A percentile compares a stretch with the other conserved stretches of the same genome.
These are phyloP conservation scores for Aleurites moluccanus DNA, from an alignment of 441 rosid genomes.

Conservation along the genomic window DNA sequence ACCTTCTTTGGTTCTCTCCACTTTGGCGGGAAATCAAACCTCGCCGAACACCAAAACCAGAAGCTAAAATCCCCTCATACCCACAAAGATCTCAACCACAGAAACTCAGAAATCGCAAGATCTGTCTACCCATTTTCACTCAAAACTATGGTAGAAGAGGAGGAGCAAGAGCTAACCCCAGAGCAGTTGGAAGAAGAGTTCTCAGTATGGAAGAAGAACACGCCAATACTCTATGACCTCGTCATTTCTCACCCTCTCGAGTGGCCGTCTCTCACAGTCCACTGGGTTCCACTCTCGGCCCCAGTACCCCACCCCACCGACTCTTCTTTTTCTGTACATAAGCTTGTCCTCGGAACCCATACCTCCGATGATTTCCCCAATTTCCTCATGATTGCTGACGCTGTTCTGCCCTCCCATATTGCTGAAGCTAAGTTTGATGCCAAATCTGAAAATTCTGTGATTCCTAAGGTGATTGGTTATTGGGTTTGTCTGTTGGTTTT, in stretches of 20 bases:
- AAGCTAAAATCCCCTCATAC: not conserved
- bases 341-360: constrained; percentile 80
- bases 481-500: not conserved
- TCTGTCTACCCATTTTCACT: no score
- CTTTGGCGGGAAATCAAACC: constrained; percentile 41
- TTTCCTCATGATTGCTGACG: constrained; percentile 79
- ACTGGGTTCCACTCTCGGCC: constrained; percentile 70
- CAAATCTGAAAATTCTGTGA: constrained; percentile 38
- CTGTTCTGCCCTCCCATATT: constrained; percentile 46
- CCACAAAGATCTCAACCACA: not conserved
- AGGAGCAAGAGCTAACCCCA: constrained; percentile 31
- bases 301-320: constrained; percentile 48
- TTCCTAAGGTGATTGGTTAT: constrained; percentile 48
- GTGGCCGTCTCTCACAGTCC: constrained; percentile 84
- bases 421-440: constrained; percentile 37
- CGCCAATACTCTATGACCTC: constrained; percentile 82
- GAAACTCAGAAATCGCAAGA: not conserved
- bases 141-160: constrained; percentile 35
- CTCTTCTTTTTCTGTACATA: constrained; percentile 56
- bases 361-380: constrained; percentile 69
- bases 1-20: not conserved
- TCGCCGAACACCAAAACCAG: not conserved
- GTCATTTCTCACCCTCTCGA: constrained; percentile 77
- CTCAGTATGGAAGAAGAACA: constrained; percentile 87
- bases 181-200: constrained; percentile 73